phyloP scores from a whole-genome alignment of 768 basidiomycete genomes.

The Russula lepida region DNA sequence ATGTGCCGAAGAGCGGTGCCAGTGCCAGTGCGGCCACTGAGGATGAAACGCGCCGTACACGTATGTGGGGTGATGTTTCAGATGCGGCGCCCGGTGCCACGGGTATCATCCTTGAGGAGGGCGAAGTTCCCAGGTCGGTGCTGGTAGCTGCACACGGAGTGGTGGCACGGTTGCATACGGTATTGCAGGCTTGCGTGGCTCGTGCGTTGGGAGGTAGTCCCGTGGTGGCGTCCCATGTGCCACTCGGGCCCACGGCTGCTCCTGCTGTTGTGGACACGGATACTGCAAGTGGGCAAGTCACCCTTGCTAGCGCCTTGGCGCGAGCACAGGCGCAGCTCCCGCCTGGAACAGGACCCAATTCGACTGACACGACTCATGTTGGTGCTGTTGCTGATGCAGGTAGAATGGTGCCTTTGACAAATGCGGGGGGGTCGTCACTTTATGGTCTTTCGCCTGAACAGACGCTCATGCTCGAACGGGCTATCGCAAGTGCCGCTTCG shows the following conservation, averaged over 20 bases:
- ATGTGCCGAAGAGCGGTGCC: conserved; percentile 41
- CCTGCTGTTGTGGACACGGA: conserved; percentile 26
- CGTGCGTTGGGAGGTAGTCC: conserved; percentile 1
- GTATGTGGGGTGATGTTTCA: conserved; percentile 57
- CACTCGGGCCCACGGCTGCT: conserved; percentile 2
- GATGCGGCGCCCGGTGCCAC: conserved; percentile 20
- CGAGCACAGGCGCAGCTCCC: conserved; percentile 50
- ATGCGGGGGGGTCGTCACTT: conserved; percentile 36
- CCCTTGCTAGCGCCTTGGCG: conserved; percentile 63
- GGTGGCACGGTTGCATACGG: conserved; percentile 15
- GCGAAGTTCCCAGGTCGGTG: conserved; percentile 17
- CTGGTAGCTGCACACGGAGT: conserved; percentile 17
- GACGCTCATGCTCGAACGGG: conserved; percentile 57
- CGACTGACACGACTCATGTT: not conserved
- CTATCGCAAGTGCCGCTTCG: conserved; percentile 64
- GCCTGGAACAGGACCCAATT: not conserved
- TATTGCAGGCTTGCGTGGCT: conserved; percentile 16
- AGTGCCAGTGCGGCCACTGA: conserved; percentile 32
- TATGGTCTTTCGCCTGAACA: conserved; percentile 72
- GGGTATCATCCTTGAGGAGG: conserved; percentile 16
- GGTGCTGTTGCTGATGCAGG: not conserved
- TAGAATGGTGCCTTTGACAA: not conserved
- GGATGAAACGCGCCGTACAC: conserved; percentile 45
- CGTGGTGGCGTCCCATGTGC: not conserved
- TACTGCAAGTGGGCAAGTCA: conserved; percentile 52